A percentile compares a stretch with the other conserved stretches of the same genome.
phyloP scores from a whole-genome alignment of 225 moss, liverwort and hornwort genomes.

The Bryoerythrophyllum caledonicum region DNA sequence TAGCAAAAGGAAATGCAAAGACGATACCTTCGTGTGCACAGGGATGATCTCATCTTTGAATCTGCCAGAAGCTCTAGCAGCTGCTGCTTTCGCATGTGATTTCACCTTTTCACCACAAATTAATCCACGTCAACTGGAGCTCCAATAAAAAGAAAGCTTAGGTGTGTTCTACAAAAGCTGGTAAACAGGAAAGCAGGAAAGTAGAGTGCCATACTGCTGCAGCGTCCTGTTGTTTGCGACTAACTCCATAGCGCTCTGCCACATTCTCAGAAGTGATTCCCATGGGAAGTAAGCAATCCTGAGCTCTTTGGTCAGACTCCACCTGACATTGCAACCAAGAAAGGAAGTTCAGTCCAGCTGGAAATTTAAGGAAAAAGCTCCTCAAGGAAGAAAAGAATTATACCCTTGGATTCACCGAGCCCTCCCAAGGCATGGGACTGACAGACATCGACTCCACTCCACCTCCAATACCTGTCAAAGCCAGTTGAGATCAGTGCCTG shows the following conservation, averaged over 20 bases:
- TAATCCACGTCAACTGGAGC: conserved; percentile 5
- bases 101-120: conserved; percentile 31
- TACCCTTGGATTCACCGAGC: conserved; percentile 61
- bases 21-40: conserved; percentile 56
- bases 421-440: conserved; percentile 64
- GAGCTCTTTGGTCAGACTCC: conserved; percentile 57
- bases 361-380: not conserved
- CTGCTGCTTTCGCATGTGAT: conserved; percentile 74
- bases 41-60: conserved; percentile 82
- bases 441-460: conserved; percentile 76
- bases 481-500: not conserved
- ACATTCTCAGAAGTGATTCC: conserved; percentile 95
- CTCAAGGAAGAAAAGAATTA: not conserved
- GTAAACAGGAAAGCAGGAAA: not conserved
- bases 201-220: conserved; percentile 47
- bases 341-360: not conserved
- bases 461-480: conserved; percentile 63
- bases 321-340: conserved; percentile 29
- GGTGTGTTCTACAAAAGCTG: not conserved
- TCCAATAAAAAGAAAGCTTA: not conserved
- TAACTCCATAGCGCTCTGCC: conserved; percentile 57
- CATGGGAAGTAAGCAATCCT: conserved; percentile 87
- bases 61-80: conserved; percentile 72
- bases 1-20: not conserved
- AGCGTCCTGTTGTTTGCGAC: conserved; percentile 67